Base-by-base conservation (phyloP, 768 basidiomycete species). In the Erythrobasidium yunnanense region DNA sequence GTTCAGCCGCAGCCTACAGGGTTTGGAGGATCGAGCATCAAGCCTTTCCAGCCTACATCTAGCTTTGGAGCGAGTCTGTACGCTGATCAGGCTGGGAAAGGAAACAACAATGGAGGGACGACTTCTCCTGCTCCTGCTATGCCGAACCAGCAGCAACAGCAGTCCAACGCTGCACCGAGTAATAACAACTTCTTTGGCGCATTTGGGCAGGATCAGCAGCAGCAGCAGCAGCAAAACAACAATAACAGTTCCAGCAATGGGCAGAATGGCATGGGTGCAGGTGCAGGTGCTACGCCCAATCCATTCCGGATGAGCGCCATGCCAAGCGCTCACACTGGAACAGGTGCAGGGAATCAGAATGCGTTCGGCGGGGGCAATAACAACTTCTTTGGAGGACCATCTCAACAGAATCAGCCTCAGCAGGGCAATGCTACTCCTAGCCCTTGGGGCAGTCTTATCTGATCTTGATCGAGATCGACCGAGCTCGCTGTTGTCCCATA, bases 21-120 rank as follows among this genome's bases (percentile, higher is more conserved):
- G 25, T 67, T 68, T 23, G 66, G 57, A 13, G 68, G 65, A 22
- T 69, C 69, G 5, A 34, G 30, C n/a, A 66, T 71, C 15, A 67
- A 69, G 47, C 67, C 73, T 2, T 74, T 74, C 71, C 69, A 71
- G 55, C 73, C 73, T 13, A 57, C 66, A 0, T 70, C 70, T 0
- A 65, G 68, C 2, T 74, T 74, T 55, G 73, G 73, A 32, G 56
- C 68, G n/a, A 68, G 55, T 20, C 29, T 69, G 46, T 66, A 25
- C 27, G 60, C 60, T 25, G 60, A 63, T 23, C 60, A 63, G 52
- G 60, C 46, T 3, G 32, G 49, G 47, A 49, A 51, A 7, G 49
- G 60, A 30, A 27, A 18, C 15, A 38, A 49, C 22, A 42, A 33
- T 22, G n/a, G n/a, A n/a, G n/a, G n/a, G n/a, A n/a, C n/a, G n/a